Evolutionary conservation across 2,329 filamentous ascomycete genomes (phyloP), one percentile per base, ranked within the genome.

Genomic region (Alternaria sp.): DNA sequence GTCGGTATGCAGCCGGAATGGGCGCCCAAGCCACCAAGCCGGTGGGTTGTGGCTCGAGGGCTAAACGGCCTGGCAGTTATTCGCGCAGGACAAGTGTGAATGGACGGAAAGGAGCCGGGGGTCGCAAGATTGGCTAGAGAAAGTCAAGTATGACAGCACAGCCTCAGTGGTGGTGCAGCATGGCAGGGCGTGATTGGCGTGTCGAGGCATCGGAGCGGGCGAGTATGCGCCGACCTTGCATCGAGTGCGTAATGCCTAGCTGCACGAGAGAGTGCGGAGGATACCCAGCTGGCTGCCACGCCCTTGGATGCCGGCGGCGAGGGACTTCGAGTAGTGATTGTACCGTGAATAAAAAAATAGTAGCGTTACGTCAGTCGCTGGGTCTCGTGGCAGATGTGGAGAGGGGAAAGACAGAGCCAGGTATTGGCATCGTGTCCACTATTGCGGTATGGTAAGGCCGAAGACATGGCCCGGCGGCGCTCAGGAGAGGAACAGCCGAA

Each of bases 191-290:
- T 64, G 59, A 60, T 69, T 68, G 50, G 65, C 45, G 53, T 53
- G 57, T 12, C 36, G 34, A 27, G 12, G 18, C 12, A n/a, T 66
- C 63, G 67, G 63, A 5, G 54, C 64, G 58, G 65, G 64, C 22
- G 57, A 49, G 12, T 32, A 52, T 27, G 34, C 48, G 51, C 53
- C 58, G 57, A 57, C 44, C 20, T 25, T 64, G 64, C 60, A 61
- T 60, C 34, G 46, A 63, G 61, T 63, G 58, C 65, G 60, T 65
- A 69, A 68, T 66, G 66, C 60, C 53, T 49, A 49, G 45, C 45
- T 48, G 45, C 28, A 49, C 7, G 46, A 36, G 30, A 36, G 48
- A 20, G 28, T 54, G 18, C 25, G 32, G 53, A 55, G 20, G 22
- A 28, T 20, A 30, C 5, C 28, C 54, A 57, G 45, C 32, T 45